Evolutionary conservation across 371 early-diverging fungal genomes (phyloP).

Genomic region (Fennellomyces sp.): DNA sequence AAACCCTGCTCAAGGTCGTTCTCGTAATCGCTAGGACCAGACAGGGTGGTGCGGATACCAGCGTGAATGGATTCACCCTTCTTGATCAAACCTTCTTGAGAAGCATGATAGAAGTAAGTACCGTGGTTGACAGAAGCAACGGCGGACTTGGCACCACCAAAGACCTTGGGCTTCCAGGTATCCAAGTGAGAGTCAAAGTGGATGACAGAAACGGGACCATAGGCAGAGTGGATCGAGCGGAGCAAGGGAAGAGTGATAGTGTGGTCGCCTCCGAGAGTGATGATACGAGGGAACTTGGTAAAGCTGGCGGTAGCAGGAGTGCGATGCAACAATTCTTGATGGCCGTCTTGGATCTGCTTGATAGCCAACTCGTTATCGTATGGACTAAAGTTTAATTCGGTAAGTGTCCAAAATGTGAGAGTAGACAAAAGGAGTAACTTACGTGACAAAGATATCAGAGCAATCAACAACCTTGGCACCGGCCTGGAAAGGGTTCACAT

Average conservation of each 20-base stretch:
- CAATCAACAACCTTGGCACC: conserved; percentile 33
- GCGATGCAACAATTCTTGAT: conserved; percentile 18
- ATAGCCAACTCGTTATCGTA: conserved; percentile 22
- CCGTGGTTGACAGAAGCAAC: conserved; percentile 22
- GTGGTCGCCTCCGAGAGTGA: conserved; percentile 30
- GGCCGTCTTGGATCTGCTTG: conserved; percentile 13
- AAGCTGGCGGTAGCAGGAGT: conserved; percentile 4
- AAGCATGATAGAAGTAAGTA: conserved; percentile 36
- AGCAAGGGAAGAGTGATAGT: conserved; percentile 26
- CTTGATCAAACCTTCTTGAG: conserved; percentile 35
- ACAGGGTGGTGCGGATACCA: conserved; percentile 36
- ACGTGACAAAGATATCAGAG: conserved; percentile 27
- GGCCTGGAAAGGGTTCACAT: conserved; percentile 24
- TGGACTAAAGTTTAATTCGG: no score
- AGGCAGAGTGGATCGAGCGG: conserved; percentile 19
- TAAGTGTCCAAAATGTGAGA: not conserved
- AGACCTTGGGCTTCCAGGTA: conserved; percentile 26
- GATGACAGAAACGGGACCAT: conserved; percentile 31
- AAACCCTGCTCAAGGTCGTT: conserved; percentile 32
- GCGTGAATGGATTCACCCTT: conserved; percentile 38
- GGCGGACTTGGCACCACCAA: not conserved
- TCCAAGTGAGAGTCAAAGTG: conserved; percentile 44
- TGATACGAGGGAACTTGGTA: conserved; percentile 13
- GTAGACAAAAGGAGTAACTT: not conserved
- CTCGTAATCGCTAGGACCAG: conserved; percentile 25